Evolutionary conservation across 768 basidiomycete genomes (phyloP), one percentile per base, ranked within the genome.

Genomic region (Lactarius evosmus): DNA sequence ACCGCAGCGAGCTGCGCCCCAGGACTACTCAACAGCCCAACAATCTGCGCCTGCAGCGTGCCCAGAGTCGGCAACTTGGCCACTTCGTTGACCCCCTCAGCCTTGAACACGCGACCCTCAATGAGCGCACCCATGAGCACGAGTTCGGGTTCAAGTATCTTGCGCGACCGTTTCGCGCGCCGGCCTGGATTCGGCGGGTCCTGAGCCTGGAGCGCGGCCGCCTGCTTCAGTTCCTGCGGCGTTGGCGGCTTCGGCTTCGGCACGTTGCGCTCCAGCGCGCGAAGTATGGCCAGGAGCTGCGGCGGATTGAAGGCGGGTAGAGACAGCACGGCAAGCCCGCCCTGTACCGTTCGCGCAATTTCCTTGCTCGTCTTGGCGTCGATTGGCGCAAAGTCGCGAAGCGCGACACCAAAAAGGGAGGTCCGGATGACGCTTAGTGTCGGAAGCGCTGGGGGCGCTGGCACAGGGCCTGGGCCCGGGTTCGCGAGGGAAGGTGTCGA

Each of bases 11-110:
- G 78, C 74, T 91, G 88, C 65, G 83, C 79, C 12, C 84, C 86
- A 50, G 91, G 92, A 16, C 85, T 79, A 62, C 87, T 87, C 65
- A 98, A 73, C 75, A 97, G 66, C 8, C 94, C 95, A 16, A 95
- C 88, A 61, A 98, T 81, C 74, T 96, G 93, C 19, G 87, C 87
- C 58, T 89, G 77, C 65, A 97, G 74, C 2, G 84, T 86, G 41
- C 89, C 88, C 70, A 96, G 74, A 50, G 88, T 83, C 25, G 94
- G 95, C 58, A 96, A 75, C 69, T 85, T 84, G 34, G 87, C 83
- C 5, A 94, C 83, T 16, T 84, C 79, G 71, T 79, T 77, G 60
- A 94, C 76, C 6, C 81, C 80, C 11, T 79, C 74, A 22, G 83
- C 79, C 57, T 85, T 77, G 73, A 95, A 83, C 61, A 91, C 78